Evolutionary conservation across 1,284 basidiomycete species (phyloP).

Genomic region (Sphagnurus paluster): DNA sequence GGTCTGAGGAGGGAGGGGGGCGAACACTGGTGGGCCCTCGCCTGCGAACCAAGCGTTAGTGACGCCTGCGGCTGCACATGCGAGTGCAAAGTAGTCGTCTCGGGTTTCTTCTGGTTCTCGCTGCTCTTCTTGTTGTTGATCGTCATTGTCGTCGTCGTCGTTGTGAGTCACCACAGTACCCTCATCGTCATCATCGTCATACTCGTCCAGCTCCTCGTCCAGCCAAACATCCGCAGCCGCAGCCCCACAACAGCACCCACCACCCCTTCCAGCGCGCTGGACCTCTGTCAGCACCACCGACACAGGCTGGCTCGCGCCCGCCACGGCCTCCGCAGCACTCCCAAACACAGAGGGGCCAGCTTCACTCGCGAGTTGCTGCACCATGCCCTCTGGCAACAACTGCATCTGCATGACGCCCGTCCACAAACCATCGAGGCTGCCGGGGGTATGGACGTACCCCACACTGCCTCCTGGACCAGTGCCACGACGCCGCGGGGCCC

Average conservation of each 20-base stretch:
- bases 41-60: conserved; percentile 57
- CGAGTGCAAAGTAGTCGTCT: neutral
- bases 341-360: neutral
- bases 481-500: no score
- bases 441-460: conserved; percentile 50
- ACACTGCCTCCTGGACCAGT: conserved; percentile 38
- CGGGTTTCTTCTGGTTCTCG: conserved; percentile 5
- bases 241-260: no score
- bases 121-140: neutral
- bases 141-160: no score
- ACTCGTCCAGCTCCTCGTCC: conserved; percentile 23
- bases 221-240: no score
- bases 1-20: neutral
- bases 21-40: neutral
- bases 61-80: conserved; percentile 37
- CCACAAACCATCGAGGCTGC: conserved; percentile 56
- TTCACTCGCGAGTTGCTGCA: conserved; percentile 2
- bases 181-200: no score
- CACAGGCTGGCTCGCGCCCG: no score
- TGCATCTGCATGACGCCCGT: conserved; percentile 59
- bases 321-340: neutral
- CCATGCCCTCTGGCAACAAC: conserved; percentile 33
- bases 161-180: no score
- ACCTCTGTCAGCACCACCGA: no score
- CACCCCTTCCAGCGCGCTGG: no score